Base-by-base conservation (phyloP, 805 yeast species). In the Yamadazyma insecticola region DNA sequence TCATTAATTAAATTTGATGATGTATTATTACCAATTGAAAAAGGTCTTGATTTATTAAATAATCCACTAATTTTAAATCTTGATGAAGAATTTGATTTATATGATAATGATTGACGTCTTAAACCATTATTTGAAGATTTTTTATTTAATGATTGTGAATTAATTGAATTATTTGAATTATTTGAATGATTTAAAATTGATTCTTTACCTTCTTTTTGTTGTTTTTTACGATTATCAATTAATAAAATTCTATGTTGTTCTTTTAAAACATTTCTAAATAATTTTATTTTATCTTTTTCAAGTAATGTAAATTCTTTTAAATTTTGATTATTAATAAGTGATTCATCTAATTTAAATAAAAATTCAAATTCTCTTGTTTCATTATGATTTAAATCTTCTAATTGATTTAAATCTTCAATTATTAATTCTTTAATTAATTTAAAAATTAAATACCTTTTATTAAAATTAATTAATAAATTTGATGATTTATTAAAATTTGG, bases 401-500 rank as follows among this genome's bases (percentile, higher is more conserved):
- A 26, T 4, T 33, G 15, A 18, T 28, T 35, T 2, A 19, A 16
- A 24, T 64, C 70, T 36, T 63, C 70, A 19, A 64, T 47, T 5
- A 56, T 52, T 14, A 66, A 48, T 32, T 62, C 69, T 39, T 57
- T 58, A 30, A 65, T 50, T 11, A 67, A 44, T 39, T 58, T 63
- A 47, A 48, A 66, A 4, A 61, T 49, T 25, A 66, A 47, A 40
- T 63, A 63, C 21, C 68, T 46, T 59, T 90, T 90, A 55, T 87
- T 95, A 56, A 89, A 90, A 50, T 90, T 89, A 45, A 89, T 76
- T 39, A 81, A 60, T 20, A 70, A 64, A 24, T 71, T 66, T 2
- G 81, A 69, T n/a, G n/a, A n/a, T n/a, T n/a, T n/a, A 30, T 81
- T 74, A 76, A 78, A 83, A 46, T 82, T 84, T 13, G 96, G 95